Percentiles rank a stretch among this genome's conserved stretches.
Conservation (phyloP, 345 rosid species). For the Bruguiera sexangula region DNA sequence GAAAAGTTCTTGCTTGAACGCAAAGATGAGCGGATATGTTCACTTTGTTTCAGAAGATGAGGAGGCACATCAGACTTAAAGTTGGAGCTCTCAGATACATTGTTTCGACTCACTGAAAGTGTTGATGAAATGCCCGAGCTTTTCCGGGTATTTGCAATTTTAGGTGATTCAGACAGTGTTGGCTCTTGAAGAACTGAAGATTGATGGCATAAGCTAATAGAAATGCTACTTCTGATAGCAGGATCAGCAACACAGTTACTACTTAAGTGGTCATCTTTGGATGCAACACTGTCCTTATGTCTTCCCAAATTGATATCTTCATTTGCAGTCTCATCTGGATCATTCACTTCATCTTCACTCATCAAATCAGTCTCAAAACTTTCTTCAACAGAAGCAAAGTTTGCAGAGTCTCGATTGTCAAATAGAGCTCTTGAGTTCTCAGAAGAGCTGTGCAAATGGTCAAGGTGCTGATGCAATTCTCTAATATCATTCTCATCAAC, state of each 20-base stretch:
- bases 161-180: slow-evolving; percentile 81
- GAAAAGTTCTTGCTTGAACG: slow-evolving; percentile 64
- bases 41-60: slow-evolving; percentile 45
- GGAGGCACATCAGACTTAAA: slow-evolving; percentile 25
- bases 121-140: slow-evolving; percentile 53
- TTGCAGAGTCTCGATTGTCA: slow-evolving; percentile 46
- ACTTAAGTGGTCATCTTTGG: slow-evolving; percentile 25
- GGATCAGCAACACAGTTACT: slow-evolving; percentile 28
- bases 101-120: slow-evolving; percentile 48
- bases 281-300: slow-evolving; percentile 24
- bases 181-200: slow-evolving; percentile 74
- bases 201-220: slow-evolving; percentile 48
- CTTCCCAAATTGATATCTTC: slow-evolving; percentile 44
- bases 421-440: slow-evolving; percentile 43
- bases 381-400: slow-evolving; percentile 58
- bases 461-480: slow-evolving; percentile 64
- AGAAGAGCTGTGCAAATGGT: slow-evolving; percentile 48
- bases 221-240: slow-evolving; percentile 46
- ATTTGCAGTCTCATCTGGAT: slow-evolving; percentile 42
- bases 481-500: slow-evolving; percentile 69
- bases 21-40: slow-evolving; percentile 63
- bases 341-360: slow-evolving; percentile 57
- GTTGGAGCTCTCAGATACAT: slow-evolving; percentile 40
- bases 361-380: slow-evolving; percentile 54
- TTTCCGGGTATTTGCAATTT: slow-evolving; percentile 65